Evolutionary conservation across 2,329 filamentous ascomycete species (phyloP), one percentile per base, ranked within the genome.

Genomic region (Penicillium polonicum): DNA sequence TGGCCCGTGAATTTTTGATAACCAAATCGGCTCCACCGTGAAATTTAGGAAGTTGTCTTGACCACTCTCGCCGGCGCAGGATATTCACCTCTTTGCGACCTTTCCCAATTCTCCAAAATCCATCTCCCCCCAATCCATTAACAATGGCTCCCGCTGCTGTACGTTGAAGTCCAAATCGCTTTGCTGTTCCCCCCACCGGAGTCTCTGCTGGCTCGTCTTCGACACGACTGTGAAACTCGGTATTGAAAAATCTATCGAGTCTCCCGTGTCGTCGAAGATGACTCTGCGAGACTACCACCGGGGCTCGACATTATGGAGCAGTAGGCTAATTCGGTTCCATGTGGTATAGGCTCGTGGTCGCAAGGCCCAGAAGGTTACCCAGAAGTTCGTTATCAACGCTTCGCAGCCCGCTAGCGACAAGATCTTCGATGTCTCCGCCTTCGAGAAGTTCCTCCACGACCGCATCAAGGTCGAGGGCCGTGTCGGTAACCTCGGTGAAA

Each of bases 381-480:
- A 77, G 68, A 80, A 80, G 93, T 99, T 91, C 88, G 88, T 96
- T 85, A 97, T 99, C 90, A 96, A 99, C 85, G 93, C 92, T 80
- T 92, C 91, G 75, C 93, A 97, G 84, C 94, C 94, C 74, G 92
- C 92, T 72, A 90, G 87, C 84, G 94, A 99, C 87, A 97, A 97
- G 89, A 99, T 99, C 87, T 97, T 99, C 88, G 94, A 99, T 81
- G 88, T 96, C 79, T 88, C 90, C 74, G 92, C 92, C 71, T 99
- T 99, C 80, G 92, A 97, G 85, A 97, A 97, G 88, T 99, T 99
- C 90, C 90, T 99, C 66, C 92, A 97, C 87, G 94, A 97, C 83
- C 92, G 90, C 83, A 96, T 99, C 88, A 99, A 99, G 91, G 92
- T 99, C 73, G 94, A 75, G 72, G 93, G 93, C 83, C 93, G 92